Percentiles rank a stretch among this genome's conserved stretches.
These are phyloP conservation scores for Fonsecaea pedrosoi DNA, from an alignment of 2,329 filamentous ascomycete genomes.

Conservation along the genomic window DNA sequence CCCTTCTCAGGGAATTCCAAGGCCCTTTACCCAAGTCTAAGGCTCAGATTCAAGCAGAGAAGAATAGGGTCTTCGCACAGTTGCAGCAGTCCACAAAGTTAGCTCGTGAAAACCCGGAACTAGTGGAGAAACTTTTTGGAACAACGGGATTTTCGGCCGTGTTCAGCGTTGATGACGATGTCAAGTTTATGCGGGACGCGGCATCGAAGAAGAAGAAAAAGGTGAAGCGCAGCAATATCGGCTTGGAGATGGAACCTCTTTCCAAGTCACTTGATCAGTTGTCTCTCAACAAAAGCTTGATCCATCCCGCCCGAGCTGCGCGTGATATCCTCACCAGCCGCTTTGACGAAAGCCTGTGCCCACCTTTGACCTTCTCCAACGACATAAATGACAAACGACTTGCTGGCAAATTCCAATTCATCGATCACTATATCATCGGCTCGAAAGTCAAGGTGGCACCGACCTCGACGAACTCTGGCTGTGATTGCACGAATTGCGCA, in stretches of 20 bases:
- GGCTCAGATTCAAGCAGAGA: constrained; percentile 14
- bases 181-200: constrained; percentile 13
- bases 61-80: constrained; percentile 22
- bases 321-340: constrained; percentile 32
- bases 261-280: constrained; percentile 8
- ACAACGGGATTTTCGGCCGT: constrained; percentile 31
- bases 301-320: constrained; percentile 32
- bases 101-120: constrained; percentile 22
- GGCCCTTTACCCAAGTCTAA: constrained; percentile 10
- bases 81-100: constrained; percentile 25
- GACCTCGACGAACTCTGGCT: constrained; percentile 29
- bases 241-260: constrained; percentile 17
- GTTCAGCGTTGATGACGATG: constrained; percentile 18
- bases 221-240: constrained; percentile 3
- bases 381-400: constrained; percentile 34
- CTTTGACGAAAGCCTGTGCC: constrained; percentile 30
- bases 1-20: constrained; percentile 20
- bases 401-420: constrained; percentile 41
- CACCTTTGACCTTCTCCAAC: constrained; percentile 39
- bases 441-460: constrained; percentile 28
- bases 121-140: constrained; percentile 31
- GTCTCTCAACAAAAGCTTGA: constrained; percentile 3
- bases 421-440: constrained; percentile 35
- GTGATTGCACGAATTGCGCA: constrained; percentile 29
- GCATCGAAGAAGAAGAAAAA: constrained; percentile 35